Conservation (phyloP, 2,329 filamentous ascomycete genomes). For the Chaetomium strumarium region DNA sequence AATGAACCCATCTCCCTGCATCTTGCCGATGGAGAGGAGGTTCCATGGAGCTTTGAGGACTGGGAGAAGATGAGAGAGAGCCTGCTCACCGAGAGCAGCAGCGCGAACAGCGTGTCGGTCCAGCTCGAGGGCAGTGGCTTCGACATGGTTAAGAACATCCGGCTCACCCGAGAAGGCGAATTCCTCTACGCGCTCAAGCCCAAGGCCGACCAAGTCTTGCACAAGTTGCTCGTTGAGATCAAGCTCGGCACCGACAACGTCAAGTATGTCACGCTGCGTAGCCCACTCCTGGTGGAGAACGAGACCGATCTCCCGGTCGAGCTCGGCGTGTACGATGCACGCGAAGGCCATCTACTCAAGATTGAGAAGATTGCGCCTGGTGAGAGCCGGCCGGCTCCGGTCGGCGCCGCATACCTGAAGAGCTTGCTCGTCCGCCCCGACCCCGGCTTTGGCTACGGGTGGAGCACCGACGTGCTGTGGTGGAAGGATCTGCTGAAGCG, state of each 20-base stretch:
- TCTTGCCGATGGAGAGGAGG: slow-evolving; percentile 82
- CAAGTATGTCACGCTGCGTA: slow-evolving; percentile 94
- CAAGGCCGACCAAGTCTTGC: slow-evolving; percentile 75
- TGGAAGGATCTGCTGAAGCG: slow-evolving; percentile 87
- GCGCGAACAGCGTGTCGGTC: slow-evolving; percentile 68
- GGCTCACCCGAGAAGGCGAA: slow-evolving; percentile 91
- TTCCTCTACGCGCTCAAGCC: slow-evolving; percentile 83
- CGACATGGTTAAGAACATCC: slow-evolving; percentile 80
- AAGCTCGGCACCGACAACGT: slow-evolving; percentile 89
- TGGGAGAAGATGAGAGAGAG: slow-evolving; percentile 95
- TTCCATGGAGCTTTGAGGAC: slow-evolving; percentile 94
- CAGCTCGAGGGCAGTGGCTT: slow-evolving; percentile 91
- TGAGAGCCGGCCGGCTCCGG: slow-evolving; percentile 80
- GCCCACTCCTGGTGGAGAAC: slow-evolving; percentile 87
- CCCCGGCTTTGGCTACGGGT: slow-evolving; percentile 92
- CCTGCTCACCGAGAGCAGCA: slow-evolving; percentile 74
- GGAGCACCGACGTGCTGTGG: slow-evolving; percentile 84
- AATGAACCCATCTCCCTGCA: slow-evolving; percentile 69
- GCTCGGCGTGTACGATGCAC: slow-evolving; percentile 80
- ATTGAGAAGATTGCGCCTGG: slow-evolving; percentile 97
- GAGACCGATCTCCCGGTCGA: slow-evolving; percentile 95
- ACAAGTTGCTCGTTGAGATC: slow-evolving; percentile 88
- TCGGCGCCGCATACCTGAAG: slow-evolving; percentile 87
- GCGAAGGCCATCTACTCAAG: slow-evolving; percentile 85
- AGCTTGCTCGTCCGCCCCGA: slow-evolving; percentile 83